Percentiles rank a stretch among this genome's conserved stretches.
phyloP scores from a whole-genome alignment of 208 protist genomes.

The Trypanosoma mega region DNA sequence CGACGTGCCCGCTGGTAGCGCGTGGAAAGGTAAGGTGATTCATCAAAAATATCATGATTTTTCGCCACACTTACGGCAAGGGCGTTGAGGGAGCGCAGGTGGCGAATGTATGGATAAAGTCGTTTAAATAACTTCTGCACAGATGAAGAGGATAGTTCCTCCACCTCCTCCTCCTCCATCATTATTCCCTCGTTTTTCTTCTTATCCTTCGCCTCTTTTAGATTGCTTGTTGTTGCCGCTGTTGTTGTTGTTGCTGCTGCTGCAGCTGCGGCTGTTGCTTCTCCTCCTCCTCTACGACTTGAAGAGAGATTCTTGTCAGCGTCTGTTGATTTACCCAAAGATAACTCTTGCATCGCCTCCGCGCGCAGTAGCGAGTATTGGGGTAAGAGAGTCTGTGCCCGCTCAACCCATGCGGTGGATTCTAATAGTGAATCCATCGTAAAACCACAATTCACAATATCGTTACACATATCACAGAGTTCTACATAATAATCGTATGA shows the following conservation, averaged over 20 bases:
- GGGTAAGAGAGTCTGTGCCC: conserved; percentile 16
- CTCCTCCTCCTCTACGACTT: too few relatives aligned
- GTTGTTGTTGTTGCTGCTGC: too few relatives aligned
- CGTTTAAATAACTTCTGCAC: neutral
- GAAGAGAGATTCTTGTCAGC: too few relatives aligned
- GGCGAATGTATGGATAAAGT: conserved; percentile 63
- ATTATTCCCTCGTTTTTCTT: conserved; percentile 1
- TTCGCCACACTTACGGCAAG: conserved; percentile 71
- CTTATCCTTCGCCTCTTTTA: too few relatives aligned
- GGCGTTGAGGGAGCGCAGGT: conserved; percentile 60
- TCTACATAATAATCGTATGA: conserved; percentile 79
- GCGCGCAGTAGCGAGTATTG: conserved; percentile 30
- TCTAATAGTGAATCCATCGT: conserved; percentile 38
- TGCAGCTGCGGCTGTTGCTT: too few relatives aligned
- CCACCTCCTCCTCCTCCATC: conserved; percentile 2
- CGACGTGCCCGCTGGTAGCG: conserved; percentile 57
- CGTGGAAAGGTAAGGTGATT: conserved; percentile 60
- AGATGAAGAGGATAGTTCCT: conserved; percentile 7
- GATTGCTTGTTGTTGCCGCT: too few relatives aligned
- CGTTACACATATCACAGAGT: conserved; percentile 44
- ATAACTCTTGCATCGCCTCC: too few relatives aligned
- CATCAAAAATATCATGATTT: conserved; percentile 51
- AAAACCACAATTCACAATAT: conserved; percentile 33
- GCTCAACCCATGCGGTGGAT: conserved; percentile 17
- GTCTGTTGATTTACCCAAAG: too few relatives aligned